Base-by-base conservation (phyloP, 2,329 filamentous ascomycete genomes). In the Phialocephala sp. region DNA sequence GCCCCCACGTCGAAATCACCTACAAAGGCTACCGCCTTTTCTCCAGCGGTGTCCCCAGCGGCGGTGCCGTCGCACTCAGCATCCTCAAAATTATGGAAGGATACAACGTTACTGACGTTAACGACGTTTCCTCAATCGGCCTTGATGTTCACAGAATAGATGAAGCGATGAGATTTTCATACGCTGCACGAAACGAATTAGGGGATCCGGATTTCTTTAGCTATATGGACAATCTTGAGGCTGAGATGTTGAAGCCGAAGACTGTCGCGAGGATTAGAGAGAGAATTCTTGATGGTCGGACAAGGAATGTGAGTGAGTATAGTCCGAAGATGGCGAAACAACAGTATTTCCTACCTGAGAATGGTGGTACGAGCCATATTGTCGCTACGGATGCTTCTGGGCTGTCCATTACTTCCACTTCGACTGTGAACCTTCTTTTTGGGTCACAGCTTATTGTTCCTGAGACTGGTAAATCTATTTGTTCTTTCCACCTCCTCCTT, bases 111-210 rank as follows among this genome's bases (percentile, higher is more conserved):
- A 12, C 80, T 85, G 52, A 37, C 22, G 15, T 37, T 77, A 78
- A 22, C 89, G 50, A 66, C 18, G 52, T 62, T 2, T 43, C 22
- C 89, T 50, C 65, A 12, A 52, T 63, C 3, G 52, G 92, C 71
- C 80, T 96, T 0, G 92, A 89, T 43, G 90, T 89, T 0, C 95
- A 98, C 78, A 87, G 91, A 15, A 85, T 97, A 69, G 88, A 93
- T 74, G 95, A 98, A 81, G 91, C 93, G 14, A 92, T 97, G 80
- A 87, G 93, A 24, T 98, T 97, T 76, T 93, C 87, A 2, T 98
- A 97, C 76, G 93, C 90, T 4, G 81, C 90, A 72, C 88, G 93
- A 64, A 84, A 88, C n/a, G 84, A 89, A 35, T 85, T 98, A 0
- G 94, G 93, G 4, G 95, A 98, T 76, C 95, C 94, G 0, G 82